These are phyloP conservation scores for Spraguea lophii DNA, from an alignment of 371 early-diverging fungal genomes.

Conservation along the genomic window DNA sequence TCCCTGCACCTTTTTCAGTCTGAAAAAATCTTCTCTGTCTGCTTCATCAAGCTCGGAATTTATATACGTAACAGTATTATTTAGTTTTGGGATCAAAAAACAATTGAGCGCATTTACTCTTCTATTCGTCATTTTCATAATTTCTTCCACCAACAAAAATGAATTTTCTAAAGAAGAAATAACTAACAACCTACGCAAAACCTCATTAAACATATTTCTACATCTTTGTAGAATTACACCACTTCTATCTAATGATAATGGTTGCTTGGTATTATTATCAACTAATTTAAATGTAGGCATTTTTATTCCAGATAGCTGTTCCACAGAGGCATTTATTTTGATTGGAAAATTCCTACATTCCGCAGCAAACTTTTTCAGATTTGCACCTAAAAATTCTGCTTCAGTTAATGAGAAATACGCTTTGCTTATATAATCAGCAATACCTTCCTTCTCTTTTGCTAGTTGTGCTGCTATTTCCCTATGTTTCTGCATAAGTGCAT, in stretches of 20 bases:
- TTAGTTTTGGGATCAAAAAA: slow-evolving; percentile 84
- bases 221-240: slow-evolving; percentile 81
- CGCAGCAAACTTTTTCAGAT: slow-evolving; percentile 49
- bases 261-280: slow-evolving; percentile 1
- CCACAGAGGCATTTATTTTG: slow-evolving; percentile 8
- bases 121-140: slow-evolving; percentile 89
- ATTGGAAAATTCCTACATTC: slow-evolving; percentile 26
- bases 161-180: slow-evolving; percentile 66
- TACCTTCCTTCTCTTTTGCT: slow-evolving; percentile 56
- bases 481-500: slow-evolving; percentile 82
- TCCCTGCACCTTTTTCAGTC: slow-evolving; percentile 47
- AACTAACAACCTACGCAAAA: slow-evolving; percentile 74
- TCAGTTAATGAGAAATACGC: slow-evolving; percentile 88
- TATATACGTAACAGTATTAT: slow-evolving; percentile 89
- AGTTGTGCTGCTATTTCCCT: slow-evolving; percentile 74
- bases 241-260: slow-evolving; percentile 76
- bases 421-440: slow-evolving; percentile 81
- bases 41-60: slow-evolving; percentile 90
- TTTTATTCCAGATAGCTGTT: slow-evolving; percentile 30
- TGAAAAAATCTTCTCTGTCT: slow-evolving; percentile 97
- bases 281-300: slow-evolving; percentile 20
- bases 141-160: slow-evolving; percentile 84
- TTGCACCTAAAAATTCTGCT: slow-evolving; percentile 82
- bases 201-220: slow-evolving; percentile 70
- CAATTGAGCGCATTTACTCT: slow-evolving; percentile 96